Conservation (phyloP, 2,329 filamentous ascomycete species). For the Alternaria panax region DNA sequence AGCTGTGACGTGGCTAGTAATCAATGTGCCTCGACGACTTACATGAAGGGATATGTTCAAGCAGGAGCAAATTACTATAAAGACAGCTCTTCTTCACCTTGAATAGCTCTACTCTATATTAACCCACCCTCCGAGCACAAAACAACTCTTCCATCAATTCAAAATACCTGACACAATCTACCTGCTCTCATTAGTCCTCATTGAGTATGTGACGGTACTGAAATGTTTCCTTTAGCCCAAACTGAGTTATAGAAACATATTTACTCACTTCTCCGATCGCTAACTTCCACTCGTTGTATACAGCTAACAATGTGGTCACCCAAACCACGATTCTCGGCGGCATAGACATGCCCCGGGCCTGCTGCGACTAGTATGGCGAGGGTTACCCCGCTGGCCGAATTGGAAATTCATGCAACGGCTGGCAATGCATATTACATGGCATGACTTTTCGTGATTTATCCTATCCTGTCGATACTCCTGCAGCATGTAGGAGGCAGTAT, state of each 20-base stretch:
- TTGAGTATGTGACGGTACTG: not conserved
- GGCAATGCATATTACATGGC: not conserved
- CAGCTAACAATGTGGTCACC: not conserved
- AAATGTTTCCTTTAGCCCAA: not conserved
- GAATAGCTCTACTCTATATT: not conserved
- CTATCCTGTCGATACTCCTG: not conserved
- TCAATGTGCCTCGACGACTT: not conserved
- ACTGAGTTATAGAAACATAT: not conserved
- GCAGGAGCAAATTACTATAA: not conserved
- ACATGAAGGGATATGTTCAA: not conserved
- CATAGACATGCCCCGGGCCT: not conserved
- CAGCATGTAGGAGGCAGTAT: not conserved
- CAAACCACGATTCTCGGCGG: not conserved
- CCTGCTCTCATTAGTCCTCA: not conserved
- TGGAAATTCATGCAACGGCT: not conserved
- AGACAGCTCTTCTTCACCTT: not conserved
- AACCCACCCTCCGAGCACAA: not conserved
- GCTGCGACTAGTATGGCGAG: not conserved
- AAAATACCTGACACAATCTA: not conserved
- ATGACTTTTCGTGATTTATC: not conserved
- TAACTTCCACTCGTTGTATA: not conserved
- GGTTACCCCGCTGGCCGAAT: not conserved
- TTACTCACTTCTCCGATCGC: not conserved
- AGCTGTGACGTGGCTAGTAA: not conserved
- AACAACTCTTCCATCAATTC: not conserved